Base-by-base conservation (phyloP, 192 early-diverging fungal genomes). In the Coemansia sp. region DNA sequence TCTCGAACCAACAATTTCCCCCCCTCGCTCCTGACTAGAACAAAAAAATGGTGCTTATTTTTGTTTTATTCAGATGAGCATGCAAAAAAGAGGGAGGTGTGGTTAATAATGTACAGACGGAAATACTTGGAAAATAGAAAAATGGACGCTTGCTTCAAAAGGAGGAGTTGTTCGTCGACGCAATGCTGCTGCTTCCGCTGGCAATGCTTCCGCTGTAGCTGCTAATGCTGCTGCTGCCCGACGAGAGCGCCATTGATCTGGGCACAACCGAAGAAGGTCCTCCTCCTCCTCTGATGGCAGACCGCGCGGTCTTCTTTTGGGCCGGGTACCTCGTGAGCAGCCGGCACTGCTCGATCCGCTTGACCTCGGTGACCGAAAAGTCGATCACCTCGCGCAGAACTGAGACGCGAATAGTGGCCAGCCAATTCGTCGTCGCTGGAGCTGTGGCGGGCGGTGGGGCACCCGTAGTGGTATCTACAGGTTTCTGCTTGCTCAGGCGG, bases 301-400 rank as follows among this genome's bases (percentile, higher is more conserved):
- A 26, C 26, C 26, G 26, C 26, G 26, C 3, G 26, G 26, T 16
- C 3, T 23, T 26, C 52, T 54, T 54, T 54, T 54, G 19, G 52
- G 52, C 52, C 12, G 70, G 71, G 37, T 63, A 72, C 32, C 19
- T 58, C 11, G 41, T 19, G 15, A 77, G 23, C 40, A 76, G 49
- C 26, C 52, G 26, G n/a, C 69, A 74, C 40, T 47, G 32, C 62
- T 83, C 75, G 42, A 83, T 74, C 48, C 63, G 65, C 10, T 45
- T 38, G 15, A 74, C 21, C 10, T 77, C 80, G 12, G 32, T 54
- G 10, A 32, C 19, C 7, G 65, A 70, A 32, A 83, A 83, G 21
- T 66, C 58, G 15, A 71, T 64, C 56, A 83, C 80, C 26, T 77
- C 75, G n/a, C 53, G 74, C 18, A 83, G 63, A 19, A 77, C 60